Evolutionary conservation across 768 basidiomycete species (phyloP), one percentile per base, ranked within the genome.

Genomic region (Suillus decipiens): DNA sequence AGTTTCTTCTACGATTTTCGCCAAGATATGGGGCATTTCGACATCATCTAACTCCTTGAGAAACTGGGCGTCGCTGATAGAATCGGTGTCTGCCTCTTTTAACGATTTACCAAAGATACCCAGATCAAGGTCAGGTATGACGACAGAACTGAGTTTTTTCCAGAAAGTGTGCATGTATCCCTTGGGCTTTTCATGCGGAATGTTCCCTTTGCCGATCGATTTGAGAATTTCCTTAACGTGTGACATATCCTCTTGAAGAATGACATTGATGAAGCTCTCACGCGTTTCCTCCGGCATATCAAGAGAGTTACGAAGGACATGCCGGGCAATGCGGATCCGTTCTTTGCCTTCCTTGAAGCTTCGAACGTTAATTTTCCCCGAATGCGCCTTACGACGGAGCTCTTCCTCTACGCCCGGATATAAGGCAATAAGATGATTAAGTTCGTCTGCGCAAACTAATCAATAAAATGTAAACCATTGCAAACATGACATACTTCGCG

Each of bases 321-420:
- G 60, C 39, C 60, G 61, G 37, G 67, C 62, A 4, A 66, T 9
- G 24, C 53, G 36, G 17, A 75, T 58, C 15, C 63, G 70, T 0
- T 67, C 47, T 57, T 76, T 75, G 12, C 51, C 8, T 4, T 0
- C 0, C 37, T 17, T 61, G 60, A 68, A 71, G 0, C 64, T 65
- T 1, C 1, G 11, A 15, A 60, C 12, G 4, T 22, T 1, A 6
- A 75, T 73, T 1, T n/a, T 39, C 5, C 0, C 34, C 67, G 47
- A 1, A 50, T 42, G 34, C 1, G 66, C n/a, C 1, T 64, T 61
- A 1, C 39, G 51, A 2, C 10, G 7, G 0, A 64, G 58, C 9
- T 54, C 34, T 0, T 67, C 42, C 0, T 1, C 47, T 11, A 69
- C 70, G 24, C 36, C 67, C 0, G 75, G 73, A 61, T 67, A 67